Base-by-base conservation (phyloP, 2,329 filamentous ascomycete species). In the Lachnellula arida region DNA sequence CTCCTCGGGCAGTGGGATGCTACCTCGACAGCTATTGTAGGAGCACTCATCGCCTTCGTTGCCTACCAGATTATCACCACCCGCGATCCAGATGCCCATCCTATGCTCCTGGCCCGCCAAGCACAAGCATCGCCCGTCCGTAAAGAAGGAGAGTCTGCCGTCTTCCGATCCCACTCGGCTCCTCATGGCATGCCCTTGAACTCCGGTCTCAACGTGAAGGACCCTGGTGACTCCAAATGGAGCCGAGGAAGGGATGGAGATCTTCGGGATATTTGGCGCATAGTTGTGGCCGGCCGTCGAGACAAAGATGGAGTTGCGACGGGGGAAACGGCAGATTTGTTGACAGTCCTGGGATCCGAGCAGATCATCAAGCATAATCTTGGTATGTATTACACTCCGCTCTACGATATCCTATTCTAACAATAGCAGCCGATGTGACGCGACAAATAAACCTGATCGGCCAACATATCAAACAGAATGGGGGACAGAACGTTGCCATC, bases 361-460 rank as follows among this genome's bases (percentile, higher is more conserved):
- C 84, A 87, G 60, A 78, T 91, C 3, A 72, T 88, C 25, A 89
- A 96, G 67, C 88, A 94, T 71, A 79, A 79, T 56, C 73, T 87
- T 40, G 80, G 81, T 84, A 74, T 60, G 70, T 61, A 58, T 35
- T n/a, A 40, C 8, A 44, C 5, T 19, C 28, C 8, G 35, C 23
- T 5, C 22, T 6, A 42, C 55, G 35, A 61, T 23, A 28, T 25
- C 25, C 32, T 11, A 43, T 49, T 43, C 60, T 60, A 59, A 68
- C 67, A 60, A 35, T 19, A 65, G 60, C 74, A 79, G 84, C 86
- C 54, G 85, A 91, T 60, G 74, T 97, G 49, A 93, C 88, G 7
- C 85, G 86, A 62, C 88, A 95, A 70, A 96, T 97, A 71, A 92
- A 89, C 71, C 80, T 94, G 28, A 84, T 97, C 66, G 94, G 94